Conservation (phyloP, 495 filamentous ascomycete species). For the Xylaria telfairii region DNA sequence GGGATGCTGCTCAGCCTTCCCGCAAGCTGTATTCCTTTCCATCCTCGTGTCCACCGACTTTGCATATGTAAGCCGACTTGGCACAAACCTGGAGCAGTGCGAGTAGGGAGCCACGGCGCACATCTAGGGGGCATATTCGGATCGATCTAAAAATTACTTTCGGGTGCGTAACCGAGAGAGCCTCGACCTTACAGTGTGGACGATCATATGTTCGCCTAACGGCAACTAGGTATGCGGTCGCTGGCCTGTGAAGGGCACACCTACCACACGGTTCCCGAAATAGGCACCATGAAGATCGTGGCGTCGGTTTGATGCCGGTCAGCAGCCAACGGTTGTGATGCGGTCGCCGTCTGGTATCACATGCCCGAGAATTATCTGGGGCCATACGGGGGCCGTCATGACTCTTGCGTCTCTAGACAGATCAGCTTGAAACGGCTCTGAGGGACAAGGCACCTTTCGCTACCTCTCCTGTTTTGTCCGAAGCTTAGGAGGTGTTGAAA, state of each 20-base stretch:
- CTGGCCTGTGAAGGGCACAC: background rate
- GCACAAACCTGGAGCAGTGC: slow-evolving; percentile 1
- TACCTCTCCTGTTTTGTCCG: background rate
- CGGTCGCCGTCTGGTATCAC: background rate
- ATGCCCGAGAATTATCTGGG: background rate
- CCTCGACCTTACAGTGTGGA: background rate
- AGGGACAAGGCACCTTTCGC: background rate
- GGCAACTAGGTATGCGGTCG: background rate
- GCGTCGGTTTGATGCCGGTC: slow-evolving; percentile 9
- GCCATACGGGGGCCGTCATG: background rate
- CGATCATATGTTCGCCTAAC: background rate
- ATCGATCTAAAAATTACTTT: slow-evolving; percentile 12
- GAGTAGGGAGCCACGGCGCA: background rate
- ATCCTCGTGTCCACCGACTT: background rate
- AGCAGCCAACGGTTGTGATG: slow-evolving; percentile 3
- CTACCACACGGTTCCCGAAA: slow-evolving; percentile 13
- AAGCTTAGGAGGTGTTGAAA: slow-evolving; percentile 4
- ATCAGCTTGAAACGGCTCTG: slow-evolving; percentile 20
- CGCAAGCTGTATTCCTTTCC: background rate
- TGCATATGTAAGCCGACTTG: background rate
- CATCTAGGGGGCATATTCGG: background rate
- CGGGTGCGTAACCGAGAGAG: background rate
- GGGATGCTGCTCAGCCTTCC: slow-evolving; percentile 4
- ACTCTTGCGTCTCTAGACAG: background rate
- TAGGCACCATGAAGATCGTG: background rate